Evolutionary conservation across 306 rosid genomes (phyloP).

Genomic region (Mimosa bimucronata): DNA sequence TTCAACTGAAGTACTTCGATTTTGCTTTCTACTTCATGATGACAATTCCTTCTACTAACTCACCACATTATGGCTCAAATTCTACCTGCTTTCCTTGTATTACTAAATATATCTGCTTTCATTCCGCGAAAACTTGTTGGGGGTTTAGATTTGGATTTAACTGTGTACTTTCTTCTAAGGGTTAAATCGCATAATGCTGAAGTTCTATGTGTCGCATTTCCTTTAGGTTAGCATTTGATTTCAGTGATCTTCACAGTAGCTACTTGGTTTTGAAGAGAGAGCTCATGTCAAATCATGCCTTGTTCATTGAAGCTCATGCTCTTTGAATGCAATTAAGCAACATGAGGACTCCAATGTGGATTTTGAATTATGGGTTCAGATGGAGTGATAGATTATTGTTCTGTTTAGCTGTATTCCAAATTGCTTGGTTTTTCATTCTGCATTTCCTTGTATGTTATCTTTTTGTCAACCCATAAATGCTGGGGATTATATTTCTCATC

Average conservation of each 20-base stretch:
- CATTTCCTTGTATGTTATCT: neutral
- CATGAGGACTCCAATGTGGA: neutral
- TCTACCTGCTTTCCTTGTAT: neutral
- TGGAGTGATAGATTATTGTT: neutral
- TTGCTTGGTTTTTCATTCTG: neutral
- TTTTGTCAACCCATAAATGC: neutral
- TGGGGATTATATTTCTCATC: conserved; percentile 8
- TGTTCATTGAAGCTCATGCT: neutral
- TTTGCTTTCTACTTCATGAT: neutral
- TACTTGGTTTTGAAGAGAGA: neutral
- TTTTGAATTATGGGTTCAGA: neutral
- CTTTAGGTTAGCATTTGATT: neutral
- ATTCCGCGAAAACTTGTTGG: neutral
- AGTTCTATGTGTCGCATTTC: neutral
- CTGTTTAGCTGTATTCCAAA: conserved; percentile 11
- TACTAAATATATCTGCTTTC: neutral
- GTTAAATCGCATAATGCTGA: neutral
- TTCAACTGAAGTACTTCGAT: neutral
- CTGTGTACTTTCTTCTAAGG: neutral
- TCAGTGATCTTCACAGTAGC: neutral
- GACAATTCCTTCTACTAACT: neutral
- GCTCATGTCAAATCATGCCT: neutral
- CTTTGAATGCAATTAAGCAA: neutral
- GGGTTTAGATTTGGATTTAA: neutral
- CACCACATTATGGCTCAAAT: neutral